phyloP scores from a whole-genome alignment of 306 rosid genomes.

The Spatholobus suberectus region DNA sequence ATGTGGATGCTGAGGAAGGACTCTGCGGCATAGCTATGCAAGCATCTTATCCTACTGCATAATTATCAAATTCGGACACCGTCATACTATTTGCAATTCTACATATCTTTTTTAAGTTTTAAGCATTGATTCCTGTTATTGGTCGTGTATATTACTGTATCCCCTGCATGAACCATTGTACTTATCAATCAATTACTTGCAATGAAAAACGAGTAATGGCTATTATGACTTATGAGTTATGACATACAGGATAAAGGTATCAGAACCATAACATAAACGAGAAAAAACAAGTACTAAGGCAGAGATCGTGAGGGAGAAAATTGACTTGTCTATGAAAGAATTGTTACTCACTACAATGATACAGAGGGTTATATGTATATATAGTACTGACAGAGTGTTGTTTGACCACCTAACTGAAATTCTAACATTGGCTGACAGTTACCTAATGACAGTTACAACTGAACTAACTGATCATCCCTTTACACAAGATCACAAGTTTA shows the following conservation, averaged over 20 bases:
- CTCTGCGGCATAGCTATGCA: slow-evolving; percentile 61
- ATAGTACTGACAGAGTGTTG: not conserved
- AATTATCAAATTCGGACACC: not conserved
- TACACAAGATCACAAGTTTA: too few species aligned
- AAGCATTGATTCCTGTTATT: not conserved
- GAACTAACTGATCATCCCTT: too few species aligned
- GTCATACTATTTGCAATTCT: not conserved
- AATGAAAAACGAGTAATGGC: not conserved
- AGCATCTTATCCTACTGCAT: slow-evolving; percentile 59
- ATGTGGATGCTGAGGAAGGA: slow-evolving; percentile 45
- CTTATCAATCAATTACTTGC: not conserved
- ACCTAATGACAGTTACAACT: too few species aligned
- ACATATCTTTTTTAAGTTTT: not conserved
- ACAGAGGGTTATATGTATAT: not conserved
- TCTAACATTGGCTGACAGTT: too few species aligned
- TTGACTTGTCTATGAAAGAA: not conserved
- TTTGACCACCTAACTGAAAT: not conserved
- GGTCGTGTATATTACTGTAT: too few species aligned
- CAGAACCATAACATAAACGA: not conserved
- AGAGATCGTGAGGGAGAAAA: not conserved
- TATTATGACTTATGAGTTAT: not conserved
- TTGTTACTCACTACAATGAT: not conserved
- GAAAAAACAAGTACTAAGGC: not conserved
- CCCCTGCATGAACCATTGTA: not conserved
- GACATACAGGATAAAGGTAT: not conserved